Evolutionary conservation across 2,329 filamentous ascomycete genomes (phyloP), one percentile per base, ranked within the genome.

Genomic region (Claviceps quebecensis): DNA sequence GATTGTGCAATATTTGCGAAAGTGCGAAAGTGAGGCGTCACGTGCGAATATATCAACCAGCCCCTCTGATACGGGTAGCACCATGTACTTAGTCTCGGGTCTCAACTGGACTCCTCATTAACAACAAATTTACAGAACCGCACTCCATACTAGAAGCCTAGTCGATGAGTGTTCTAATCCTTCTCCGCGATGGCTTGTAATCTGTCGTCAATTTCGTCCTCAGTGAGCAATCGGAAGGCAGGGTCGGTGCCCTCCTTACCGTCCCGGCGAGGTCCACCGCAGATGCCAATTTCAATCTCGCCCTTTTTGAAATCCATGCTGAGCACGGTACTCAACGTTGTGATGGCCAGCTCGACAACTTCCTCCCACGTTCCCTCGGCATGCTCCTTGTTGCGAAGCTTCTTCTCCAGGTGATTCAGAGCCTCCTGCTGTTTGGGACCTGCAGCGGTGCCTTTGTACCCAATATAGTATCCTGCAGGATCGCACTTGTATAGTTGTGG

Each of bases 241-340:
- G 84, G 70, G 62, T 87, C 79, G 56, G 84, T 86, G 57, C 87
- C 88, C 67, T 94, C 86, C 71, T 86, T 78, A 59, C 90, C 91
- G 64, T 95, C 87, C 53, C 75, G 71, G 62, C 81, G 79, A 53
- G 91, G 90, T 34, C 89, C 91, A 58, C 93, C 93, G 51, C 96
- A 93, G 64, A 98, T 90, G 56, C 93, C 93, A 70, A 98, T 87
- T 74, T 98, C 93, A 67, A 98, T 84, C 76, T 98, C 93, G 61
- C 86, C 86, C 78, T 97, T 97, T 81, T 98, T 98, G 77, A 98
- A 98, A 69, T 98, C 93, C 69, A 97, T 95, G 71, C 91, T 96
- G 57, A 98, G 78, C 54, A 98, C 90, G 38, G 87, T 95, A 79
- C 90, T 95, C 68, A 98, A 74, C 6, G 93, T 91, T 45, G 88